Percentiles rank a stretch among this genome's conserved stretches.
phyloP scores from a whole-genome alignment of 306 rosid genomes.

The Vigna hirtella region DNA sequence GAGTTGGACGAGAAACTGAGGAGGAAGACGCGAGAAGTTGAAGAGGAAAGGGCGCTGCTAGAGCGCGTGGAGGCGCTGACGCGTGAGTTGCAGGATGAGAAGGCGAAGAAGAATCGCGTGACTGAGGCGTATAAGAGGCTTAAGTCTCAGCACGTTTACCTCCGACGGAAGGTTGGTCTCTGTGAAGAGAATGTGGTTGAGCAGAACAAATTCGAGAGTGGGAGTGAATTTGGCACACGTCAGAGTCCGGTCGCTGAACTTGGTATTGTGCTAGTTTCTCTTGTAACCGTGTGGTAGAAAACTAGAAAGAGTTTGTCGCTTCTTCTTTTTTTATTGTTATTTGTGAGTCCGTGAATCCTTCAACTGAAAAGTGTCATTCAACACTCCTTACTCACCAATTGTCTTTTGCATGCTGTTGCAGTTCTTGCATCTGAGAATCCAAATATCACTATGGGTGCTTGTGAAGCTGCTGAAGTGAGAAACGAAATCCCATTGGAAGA shows the following conservation, averaged over 20 bases:
- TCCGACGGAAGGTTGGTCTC: constrained; percentile 67
- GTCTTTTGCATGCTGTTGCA: constrained; percentile 36
- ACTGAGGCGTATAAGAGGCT: constrained; percentile 68
- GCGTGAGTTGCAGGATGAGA: constrained; percentile 61
- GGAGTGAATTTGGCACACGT: constrained; percentile 43
- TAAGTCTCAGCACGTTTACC: constrained; percentile 72
- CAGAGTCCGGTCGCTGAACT: constrained; percentile 50
- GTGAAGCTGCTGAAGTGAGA: constrained; percentile 23
- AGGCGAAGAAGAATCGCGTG: constrained; percentile 46
- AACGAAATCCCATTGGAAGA: constrained; percentile 45
- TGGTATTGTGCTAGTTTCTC: constrained; percentile 45
- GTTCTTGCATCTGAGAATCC: constrained; percentile 36
- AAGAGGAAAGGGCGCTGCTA: constrained; percentile 48
- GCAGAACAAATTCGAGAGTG: constrained; percentile 48
- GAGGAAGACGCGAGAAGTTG: constrained; percentile 51
- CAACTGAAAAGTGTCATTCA: background rate
- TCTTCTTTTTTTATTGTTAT: background rate
- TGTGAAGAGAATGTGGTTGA: constrained; percentile 59
- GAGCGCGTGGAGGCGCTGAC: constrained; percentile 50
- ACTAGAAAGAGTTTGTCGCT: background rate
- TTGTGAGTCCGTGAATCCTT: background rate
- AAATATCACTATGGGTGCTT: constrained; percentile 30
- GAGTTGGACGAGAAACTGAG: constrained; percentile 52
- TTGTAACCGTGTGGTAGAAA: background rate
- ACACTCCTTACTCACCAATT: background rate